A percentile compares a stretch with the other conserved stretches of the same genome.
Conservation (phyloP, 306 rosid genomes). For the Bauhinia variegata region DNA sequence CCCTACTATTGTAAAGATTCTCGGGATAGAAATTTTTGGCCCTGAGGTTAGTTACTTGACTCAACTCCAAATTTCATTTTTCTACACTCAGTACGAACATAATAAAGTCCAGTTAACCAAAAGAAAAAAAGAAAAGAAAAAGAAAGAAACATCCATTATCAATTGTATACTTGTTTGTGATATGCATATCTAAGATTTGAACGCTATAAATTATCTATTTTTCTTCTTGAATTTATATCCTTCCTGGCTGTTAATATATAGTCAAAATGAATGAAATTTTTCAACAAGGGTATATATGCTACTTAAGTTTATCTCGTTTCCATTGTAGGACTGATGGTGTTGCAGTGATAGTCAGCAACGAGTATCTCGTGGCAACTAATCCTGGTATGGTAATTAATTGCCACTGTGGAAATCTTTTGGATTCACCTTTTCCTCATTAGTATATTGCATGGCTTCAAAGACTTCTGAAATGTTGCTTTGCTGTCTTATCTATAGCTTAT, state of each 20-base stretch:
- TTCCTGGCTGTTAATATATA: background rate
- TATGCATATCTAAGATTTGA: no score
- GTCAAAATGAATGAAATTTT: background rate
- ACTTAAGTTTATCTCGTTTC: no score
- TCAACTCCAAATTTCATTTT: background rate
- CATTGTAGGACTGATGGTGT: constrained; percentile 74
- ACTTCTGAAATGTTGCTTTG: background rate
- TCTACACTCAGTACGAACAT: no score
- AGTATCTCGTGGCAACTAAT: constrained; percentile 69
- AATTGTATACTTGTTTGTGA: no score
- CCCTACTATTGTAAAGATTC: no score
- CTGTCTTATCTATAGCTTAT: constrained; percentile 56
- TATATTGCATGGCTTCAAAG: constrained; percentile 14
- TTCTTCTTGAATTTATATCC: background rate
- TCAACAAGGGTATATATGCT: no score
- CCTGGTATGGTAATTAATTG: constrained; percentile 73
- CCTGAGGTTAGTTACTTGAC: constrained; percentile 62
- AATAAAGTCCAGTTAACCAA: no score
- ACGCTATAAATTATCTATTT: no score
- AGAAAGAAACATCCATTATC: no score
- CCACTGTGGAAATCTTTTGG: background rate
- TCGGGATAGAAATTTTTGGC: constrained; percentile 79
- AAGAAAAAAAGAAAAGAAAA: no score
- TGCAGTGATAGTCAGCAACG: constrained; percentile 85
- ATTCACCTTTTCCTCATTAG: constrained; percentile 4